Conservation (phyloP, 805 yeast species). For the Hanseniaspora vineae region DNA sequence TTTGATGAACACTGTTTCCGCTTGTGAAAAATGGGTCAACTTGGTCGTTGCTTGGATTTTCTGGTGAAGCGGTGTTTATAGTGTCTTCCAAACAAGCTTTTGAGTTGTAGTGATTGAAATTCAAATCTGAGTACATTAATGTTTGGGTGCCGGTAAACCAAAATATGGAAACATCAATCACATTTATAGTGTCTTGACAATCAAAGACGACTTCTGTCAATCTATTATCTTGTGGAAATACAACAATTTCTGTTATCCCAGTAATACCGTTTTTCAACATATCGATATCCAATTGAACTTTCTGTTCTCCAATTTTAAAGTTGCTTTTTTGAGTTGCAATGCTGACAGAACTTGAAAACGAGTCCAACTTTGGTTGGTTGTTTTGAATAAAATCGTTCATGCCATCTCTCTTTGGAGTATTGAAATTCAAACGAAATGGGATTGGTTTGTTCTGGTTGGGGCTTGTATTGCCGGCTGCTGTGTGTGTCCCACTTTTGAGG, state of each 20-base stretch:
- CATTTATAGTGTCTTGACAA: conserved; percentile 33
- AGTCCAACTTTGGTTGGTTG: not conserved
- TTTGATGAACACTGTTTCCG: conserved; percentile 4
- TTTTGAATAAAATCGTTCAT: too few species aligned
- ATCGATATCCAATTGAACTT: conserved; percentile 70
- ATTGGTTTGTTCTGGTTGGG: too few species aligned
- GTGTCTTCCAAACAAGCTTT: not conserved
- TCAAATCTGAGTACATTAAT: not conserved
- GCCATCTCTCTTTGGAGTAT: too few species aligned
- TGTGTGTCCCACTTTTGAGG: too few species aligned
- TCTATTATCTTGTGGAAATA: conserved; percentile 52
- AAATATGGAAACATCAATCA: conserved; percentile 8
- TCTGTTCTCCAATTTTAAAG: conserved; percentile 73
- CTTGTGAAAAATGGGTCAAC: conserved; percentile 2
- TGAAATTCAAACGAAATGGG: too few species aligned
- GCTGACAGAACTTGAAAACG: not conserved
- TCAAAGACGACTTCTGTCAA: conserved; percentile 58
- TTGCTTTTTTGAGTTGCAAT: conserved; percentile 10
- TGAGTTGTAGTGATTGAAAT: conserved; percentile 2
- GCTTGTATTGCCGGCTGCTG: too few species aligned
- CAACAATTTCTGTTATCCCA: conserved; percentile 75
- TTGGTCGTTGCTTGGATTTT: not conserved
- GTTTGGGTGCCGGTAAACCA: not conserved
- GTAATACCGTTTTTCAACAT: conserved; percentile 40
- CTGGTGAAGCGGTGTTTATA: not conserved